Evolutionary conservation across 345 rosid genomes (phyloP).

Genomic region (Durio zibethinus): DNA sequence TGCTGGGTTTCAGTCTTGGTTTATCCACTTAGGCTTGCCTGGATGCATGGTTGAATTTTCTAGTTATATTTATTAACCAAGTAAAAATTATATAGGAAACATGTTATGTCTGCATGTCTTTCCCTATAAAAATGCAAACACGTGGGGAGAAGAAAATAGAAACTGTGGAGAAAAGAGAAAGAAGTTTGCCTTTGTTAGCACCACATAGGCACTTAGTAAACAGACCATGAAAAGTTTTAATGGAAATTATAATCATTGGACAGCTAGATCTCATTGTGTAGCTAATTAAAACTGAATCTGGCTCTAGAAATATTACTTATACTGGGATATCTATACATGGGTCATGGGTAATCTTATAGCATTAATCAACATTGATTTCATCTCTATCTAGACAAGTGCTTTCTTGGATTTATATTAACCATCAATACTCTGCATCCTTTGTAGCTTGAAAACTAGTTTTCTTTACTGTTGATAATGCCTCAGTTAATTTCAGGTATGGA

Average conservation of each 20-base stretch:
- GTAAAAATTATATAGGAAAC: not conserved
- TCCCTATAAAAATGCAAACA: not conserved
- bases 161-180: not conserved
- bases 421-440: not conserved
- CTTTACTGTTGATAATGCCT: not conserved
- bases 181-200: not conserved
- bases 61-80: not conserved
- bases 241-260: not conserved
- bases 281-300: not conserved
- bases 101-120: not conserved
- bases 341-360: not conserved
- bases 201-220: not conserved
- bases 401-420: not conserved
- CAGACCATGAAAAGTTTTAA: not conserved
- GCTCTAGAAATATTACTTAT: not conserved
- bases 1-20: not conserved
- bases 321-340: not conserved
- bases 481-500: conserved; percentile 45
- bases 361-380: not conserved
- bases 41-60: not conserved
- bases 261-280: not conserved
- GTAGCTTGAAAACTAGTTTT: not conserved
- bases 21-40: not conserved
- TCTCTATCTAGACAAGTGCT: not conserved
- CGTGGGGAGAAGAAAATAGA: not conserved